These are phyloP conservation scores for Aspergillus carbonarius DNA, from an alignment of 2,329 filamentous ascomycete species.

Conservation along the genomic window DNA sequence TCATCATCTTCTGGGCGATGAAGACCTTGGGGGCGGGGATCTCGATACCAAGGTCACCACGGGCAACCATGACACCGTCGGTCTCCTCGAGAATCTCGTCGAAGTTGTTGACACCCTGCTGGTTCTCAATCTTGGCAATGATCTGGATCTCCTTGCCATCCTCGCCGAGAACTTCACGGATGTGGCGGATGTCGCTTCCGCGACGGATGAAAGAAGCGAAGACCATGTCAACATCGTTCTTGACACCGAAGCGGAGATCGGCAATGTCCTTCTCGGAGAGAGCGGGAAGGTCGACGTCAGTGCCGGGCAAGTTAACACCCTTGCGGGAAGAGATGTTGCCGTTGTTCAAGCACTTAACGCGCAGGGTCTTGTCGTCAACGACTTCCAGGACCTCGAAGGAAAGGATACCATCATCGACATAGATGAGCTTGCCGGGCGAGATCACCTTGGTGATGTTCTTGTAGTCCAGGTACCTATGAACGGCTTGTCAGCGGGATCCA, in stretches of 20 bases:
- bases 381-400: conserved; percentile 92
- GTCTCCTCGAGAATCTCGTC: conserved; percentile 93
- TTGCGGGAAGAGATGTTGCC: conserved; percentile 98
- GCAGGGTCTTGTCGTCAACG: conserved; percentile 83
- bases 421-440: conserved; percentile 84
- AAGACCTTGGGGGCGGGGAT: conserved; percentile 98
- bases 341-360: conserved; percentile 88
- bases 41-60: conserved; percentile 97
- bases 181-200: conserved; percentile 87
- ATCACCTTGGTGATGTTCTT: conserved; percentile 99
- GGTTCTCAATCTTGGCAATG: conserved; percentile 99
- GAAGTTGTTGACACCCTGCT: conserved; percentile 99
- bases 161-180: conserved; percentile 85
- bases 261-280: conserved; percentile 97
- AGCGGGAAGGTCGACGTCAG: conserved; percentile 94
- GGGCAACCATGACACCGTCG: conserved; percentile 99
- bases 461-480: conserved; percentile 86
- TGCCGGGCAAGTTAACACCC: conserved; percentile 98
- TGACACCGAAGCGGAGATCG: conserved; percentile 91
- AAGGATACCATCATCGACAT: conserved; percentile 96
- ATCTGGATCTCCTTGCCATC: conserved; percentile 97
- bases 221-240: conserved; percentile 99
- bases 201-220: conserved; percentile 98
- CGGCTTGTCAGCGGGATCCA: conserved; percentile 15
- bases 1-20: conserved; percentile 99